These are phyloP conservation scores for Annulohypoxylon bovei DNA, from an alignment of 495 filamentous ascomycete genomes.

Conservation along the genomic window DNA sequence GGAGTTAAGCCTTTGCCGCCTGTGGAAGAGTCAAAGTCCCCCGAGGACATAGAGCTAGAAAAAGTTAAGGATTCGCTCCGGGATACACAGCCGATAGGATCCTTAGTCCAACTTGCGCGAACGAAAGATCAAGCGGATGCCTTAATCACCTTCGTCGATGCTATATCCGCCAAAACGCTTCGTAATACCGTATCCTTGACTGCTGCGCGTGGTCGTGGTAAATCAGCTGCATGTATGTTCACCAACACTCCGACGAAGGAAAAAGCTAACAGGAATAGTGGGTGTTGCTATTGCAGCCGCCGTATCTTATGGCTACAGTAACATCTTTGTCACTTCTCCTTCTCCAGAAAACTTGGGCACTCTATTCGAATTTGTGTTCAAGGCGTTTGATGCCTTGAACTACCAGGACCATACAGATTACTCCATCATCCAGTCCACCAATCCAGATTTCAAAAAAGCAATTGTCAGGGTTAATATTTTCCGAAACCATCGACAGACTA, in stretches of 20 bases:
- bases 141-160: conserved; percentile 92
- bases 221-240: conserved; percentile 77
- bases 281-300: conserved; percentile 95
- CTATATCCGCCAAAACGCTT: conserved; percentile 95
- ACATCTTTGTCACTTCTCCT: conserved; percentile 99
- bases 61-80: conserved; percentile 86
- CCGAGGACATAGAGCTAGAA: conserved; percentile 79
- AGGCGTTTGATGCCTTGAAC: conserved; percentile 92
- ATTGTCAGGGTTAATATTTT: conserved; percentile 97
- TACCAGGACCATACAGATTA: conserved; percentile 97
- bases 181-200: conserved; percentile 93
- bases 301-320: conserved; percentile 95
- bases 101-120: conserved; percentile 82
- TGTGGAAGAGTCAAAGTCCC: conserved; percentile 71
- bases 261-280: conserved; percentile 30
- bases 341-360: conserved; percentile 99
- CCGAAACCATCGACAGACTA: conserved; percentile 94
- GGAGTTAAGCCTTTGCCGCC: conserved; percentile 85
- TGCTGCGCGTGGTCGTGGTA: conserved; percentile 93
- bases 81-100: conserved; percentile 86
- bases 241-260: not conserved
- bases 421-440: conserved; percentile 97
- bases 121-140: conserved; percentile 97
- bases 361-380: conserved; percentile 97
- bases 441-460: conserved; percentile 98